phyloP scores from a whole-genome alignment of 1,284 basidiomycete species.

The Hymenochaete sp. region DNA sequence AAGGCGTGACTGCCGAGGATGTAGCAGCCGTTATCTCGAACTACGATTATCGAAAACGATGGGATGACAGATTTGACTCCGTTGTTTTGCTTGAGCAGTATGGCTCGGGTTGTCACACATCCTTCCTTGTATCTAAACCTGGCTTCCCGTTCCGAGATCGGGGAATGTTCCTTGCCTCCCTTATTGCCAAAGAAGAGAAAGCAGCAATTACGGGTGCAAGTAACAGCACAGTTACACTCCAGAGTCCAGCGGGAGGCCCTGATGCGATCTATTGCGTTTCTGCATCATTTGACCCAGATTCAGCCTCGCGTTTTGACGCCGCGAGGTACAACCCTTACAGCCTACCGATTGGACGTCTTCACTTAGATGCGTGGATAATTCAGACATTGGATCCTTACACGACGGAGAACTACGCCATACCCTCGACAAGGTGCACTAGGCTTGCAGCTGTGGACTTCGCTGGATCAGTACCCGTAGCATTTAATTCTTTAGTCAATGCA shows the following conservation, averaged over 20 bases:
- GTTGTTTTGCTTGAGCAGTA: conserved; percentile 70
- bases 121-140: conserved; percentile 62
- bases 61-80: conserved; percentile 81
- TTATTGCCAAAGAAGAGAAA: conserved; percentile 47
- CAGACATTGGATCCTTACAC: conserved; percentile 98
- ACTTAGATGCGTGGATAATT: conserved; percentile 92
- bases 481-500: conserved; percentile 85
- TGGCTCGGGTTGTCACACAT: conserved; percentile 66
- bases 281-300: conserved; percentile 64
- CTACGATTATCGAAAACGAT: conserved; percentile 64
- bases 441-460: conserved; percentile 86
- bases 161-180: conserved; percentile 74
- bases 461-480: conserved; percentile 77
- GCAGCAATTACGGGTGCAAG: background rate
- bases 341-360: conserved; percentile 74
- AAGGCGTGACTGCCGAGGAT: conserved; percentile 93
- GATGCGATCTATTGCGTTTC: conserved; percentile 70
- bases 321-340: conserved; percentile 71
- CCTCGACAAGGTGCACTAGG: conserved; percentile 86
- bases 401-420: conserved; percentile 90
- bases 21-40: conserved; percentile 67
- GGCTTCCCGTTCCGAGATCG: conserved; percentile 90
- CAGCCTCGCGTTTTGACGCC: conserved; percentile 45
- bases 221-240: conserved; percentile 24
- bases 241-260: conserved; percentile 30